Evolutionary conservation across 1,284 basidiomycete species (phyloP).

Genomic region (Malassezia nana): DNA sequence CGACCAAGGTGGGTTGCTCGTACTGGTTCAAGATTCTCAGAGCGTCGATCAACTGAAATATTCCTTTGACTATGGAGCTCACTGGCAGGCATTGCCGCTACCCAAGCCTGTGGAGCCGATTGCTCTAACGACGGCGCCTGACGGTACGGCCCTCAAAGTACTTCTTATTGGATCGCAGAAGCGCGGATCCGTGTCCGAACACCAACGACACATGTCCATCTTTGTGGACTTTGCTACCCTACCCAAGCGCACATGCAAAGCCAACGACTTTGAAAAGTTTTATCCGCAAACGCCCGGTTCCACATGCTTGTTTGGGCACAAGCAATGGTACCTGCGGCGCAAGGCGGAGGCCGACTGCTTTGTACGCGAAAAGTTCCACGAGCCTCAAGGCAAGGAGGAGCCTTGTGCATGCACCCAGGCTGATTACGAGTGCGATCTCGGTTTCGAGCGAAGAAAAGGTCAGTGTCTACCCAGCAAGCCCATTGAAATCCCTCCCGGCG

Average conservation of each 20-base stretch:
- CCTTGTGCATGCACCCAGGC: slow-evolving; percentile 71
- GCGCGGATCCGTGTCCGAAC: slow-evolving; percentile 54
- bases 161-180: slow-evolving; percentile 72
- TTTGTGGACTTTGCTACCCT: slow-evolving; percentile 74
- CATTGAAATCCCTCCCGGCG: slow-evolving; percentile 69
- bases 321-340: slow-evolving; percentile 87
- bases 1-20: slow-evolving; percentile 70
- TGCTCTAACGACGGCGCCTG: slow-evolving; percentile 75
- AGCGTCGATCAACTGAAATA: slow-evolving; percentile 65
- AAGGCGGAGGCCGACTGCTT: slow-evolving; percentile 78
- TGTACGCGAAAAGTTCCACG: slow-evolving; percentile 66
- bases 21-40: slow-evolving; percentile 71
- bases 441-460: slow-evolving; percentile 62
- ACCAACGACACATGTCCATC: slow-evolving; percentile 60
- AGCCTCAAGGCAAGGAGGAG: slow-evolving; percentile 59
- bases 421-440: slow-evolving; percentile 93
- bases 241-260: slow-evolving; percentile 61
- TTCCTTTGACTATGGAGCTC: slow-evolving; percentile 71
- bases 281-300: slow-evolving; percentile 60
- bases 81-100: slow-evolving; percentile 66
- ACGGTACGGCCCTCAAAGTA: slow-evolving; percentile 82
- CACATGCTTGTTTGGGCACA: slow-evolving; percentile 82
- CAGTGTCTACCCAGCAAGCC: slow-evolving; percentile 71
- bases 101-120: slow-evolving; percentile 64
- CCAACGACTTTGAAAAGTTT: slow-evolving; percentile 76